Evolutionary conservation across 2,329 filamentous ascomycete species (phyloP).

Genomic region (Epichloe gansuensis): DNA sequence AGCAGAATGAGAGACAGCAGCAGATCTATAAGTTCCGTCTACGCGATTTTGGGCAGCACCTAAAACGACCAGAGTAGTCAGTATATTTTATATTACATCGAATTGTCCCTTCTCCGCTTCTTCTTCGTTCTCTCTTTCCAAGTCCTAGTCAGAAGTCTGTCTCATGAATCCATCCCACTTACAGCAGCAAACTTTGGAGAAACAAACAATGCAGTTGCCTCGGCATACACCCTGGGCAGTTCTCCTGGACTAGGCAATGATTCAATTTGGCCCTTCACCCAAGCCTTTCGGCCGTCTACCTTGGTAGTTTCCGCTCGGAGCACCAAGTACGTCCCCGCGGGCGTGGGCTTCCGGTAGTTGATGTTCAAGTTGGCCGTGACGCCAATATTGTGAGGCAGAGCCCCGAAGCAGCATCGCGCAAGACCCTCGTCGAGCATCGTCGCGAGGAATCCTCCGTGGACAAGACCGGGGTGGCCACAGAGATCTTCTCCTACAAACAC

Average conservation of each 20-base stretch:
- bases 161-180: slow-evolving; percentile 22
- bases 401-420: slow-evolving; percentile 76
- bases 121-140: not conserved
- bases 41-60: not conserved
- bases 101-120: no score
- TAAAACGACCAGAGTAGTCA: not conserved
- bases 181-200: slow-evolving; percentile 75
- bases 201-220: slow-evolving; percentile 78
- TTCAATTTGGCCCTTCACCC: slow-evolving; percentile 82
- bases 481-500: slow-evolving; percentile 67
- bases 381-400: slow-evolving; percentile 72
- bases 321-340: slow-evolving; percentile 64
- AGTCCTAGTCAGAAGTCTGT: not conserved
- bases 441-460: slow-evolving; percentile 85
- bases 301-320: slow-evolving; percentile 68
- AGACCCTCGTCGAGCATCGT: slow-evolving; percentile 86
- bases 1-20: not conserved
- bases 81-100: not conserved
- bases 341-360: slow-evolving; percentile 73
- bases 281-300: slow-evolving; percentile 87
- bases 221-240: slow-evolving; percentile 56
- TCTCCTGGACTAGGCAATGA: slow-evolving; percentile 52
- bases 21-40: not conserved
- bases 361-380: slow-evolving; percentile 77
- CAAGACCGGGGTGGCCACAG: slow-evolving; percentile 80